phyloP scores from a whole-genome alignment of 805 yeast genomes.

The Lachancea fermentati region DNA sequence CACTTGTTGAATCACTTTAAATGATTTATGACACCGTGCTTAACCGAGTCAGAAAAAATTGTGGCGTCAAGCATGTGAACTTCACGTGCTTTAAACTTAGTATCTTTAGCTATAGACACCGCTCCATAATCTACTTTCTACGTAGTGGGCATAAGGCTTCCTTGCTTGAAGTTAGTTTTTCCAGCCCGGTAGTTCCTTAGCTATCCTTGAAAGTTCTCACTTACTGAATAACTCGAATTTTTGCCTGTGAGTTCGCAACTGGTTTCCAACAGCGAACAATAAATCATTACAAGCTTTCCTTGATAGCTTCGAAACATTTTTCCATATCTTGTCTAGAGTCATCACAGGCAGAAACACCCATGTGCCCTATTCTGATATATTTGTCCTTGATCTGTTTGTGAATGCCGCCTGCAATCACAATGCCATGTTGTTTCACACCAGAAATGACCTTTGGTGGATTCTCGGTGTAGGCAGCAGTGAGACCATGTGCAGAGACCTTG shows the following conservation, averaged over 20 bases:
- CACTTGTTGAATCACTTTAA: too few species aligned
- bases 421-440: conserved; percentile 53
- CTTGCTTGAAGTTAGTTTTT: too few species aligned
- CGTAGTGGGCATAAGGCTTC: too few species aligned
- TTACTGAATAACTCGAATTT: too few species aligned
- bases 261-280: too few species aligned
- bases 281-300: not conserved
- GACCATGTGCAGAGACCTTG: conserved; percentile 75
- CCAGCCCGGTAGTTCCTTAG: too few species aligned
- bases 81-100: not conserved
- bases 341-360: conserved; percentile 77
- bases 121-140: too few species aligned
- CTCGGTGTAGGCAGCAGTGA: conserved; percentile 73
- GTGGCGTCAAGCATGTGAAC: not conserved
- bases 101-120: too few species aligned
- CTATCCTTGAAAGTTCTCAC: too few species aligned
- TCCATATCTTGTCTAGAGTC: conserved; percentile 50
- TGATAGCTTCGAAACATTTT: conserved; percentile 38
- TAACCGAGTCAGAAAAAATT: not conserved
- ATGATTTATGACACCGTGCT: too few species aligned
- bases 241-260: too few species aligned
- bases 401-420: conserved; percentile 85
- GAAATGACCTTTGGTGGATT: conserved; percentile 62
- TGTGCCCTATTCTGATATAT: conserved; percentile 93
- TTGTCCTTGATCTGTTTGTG: conserved; percentile 72